Evolutionary conservation across 2,329 filamentous ascomycete genomes (phyloP).

Genomic region (Lachnellula subtilissima): DNA sequence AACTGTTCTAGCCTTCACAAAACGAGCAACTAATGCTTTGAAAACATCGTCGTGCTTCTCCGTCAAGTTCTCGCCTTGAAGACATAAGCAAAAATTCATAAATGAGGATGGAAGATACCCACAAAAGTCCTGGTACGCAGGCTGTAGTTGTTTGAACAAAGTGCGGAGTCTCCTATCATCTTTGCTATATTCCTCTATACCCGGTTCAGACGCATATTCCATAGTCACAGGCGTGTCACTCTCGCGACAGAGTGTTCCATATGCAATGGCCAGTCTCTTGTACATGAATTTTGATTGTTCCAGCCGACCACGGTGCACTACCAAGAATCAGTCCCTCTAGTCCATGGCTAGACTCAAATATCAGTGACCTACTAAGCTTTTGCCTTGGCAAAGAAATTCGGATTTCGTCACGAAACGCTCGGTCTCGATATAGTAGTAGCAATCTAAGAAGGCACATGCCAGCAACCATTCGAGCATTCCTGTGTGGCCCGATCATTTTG

Average conservation of each 20-base stretch:
- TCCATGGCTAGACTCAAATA: neutral
- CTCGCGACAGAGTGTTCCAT: constrained; percentile 14
- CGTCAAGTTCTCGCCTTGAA: constrained; percentile 9
- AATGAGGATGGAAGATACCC: neutral
- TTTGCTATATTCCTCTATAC: neutral
- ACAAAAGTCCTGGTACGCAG: constrained; percentile 13
- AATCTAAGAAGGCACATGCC: constrained; percentile 17
- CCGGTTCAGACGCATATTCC: constrained; percentile 11
- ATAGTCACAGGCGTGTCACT: constrained; percentile 14
- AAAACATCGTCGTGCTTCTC: constrained; percentile 16
- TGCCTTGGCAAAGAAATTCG: constrained; percentile 12
- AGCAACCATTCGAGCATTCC: constrained; percentile 15
- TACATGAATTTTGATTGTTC: constrained; percentile 18
- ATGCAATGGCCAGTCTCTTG: constrained; percentile 13
- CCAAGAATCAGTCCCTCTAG: neutral
- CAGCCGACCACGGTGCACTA: constrained; percentile 13
- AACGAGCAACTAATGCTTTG: constrained; percentile 7
- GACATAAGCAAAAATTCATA: neutral
- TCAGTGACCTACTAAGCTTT: constrained; percentile 3
- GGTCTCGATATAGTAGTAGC: constrained; percentile 17
- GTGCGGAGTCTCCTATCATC: constrained; percentile 1
- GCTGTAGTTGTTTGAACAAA: constrained; percentile 6
- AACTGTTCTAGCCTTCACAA: no score
- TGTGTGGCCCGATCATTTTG: constrained; percentile 7
- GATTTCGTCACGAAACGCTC: constrained; percentile 14